phyloP scores from a whole-genome alignment of 1,284 basidiomycete species.

The Rhizoctonia solani region DNA sequence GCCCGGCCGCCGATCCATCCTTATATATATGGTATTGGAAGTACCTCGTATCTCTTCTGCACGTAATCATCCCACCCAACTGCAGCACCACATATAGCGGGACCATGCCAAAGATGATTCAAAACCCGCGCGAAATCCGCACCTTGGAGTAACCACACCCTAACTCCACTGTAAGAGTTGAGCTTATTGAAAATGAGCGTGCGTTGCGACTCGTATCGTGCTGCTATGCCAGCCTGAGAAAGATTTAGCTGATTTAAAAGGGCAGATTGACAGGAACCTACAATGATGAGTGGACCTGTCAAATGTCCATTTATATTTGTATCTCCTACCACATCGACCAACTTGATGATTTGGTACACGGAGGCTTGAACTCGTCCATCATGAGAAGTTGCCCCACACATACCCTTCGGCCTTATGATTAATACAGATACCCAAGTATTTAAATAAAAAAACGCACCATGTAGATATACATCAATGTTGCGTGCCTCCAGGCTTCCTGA shows the following conservation, averaged over 20 bases:
- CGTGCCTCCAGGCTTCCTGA: conserved; percentile 18
- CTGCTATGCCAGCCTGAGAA: conserved; percentile 12
- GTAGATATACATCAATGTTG: conserved; percentile 22
- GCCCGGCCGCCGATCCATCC: no score
- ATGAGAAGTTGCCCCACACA: conserved; percentile 10
- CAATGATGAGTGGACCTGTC: not conserved
- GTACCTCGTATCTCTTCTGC: not conserved
- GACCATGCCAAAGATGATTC: conserved; percentile 25
- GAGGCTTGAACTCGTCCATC: conserved; percentile 25
- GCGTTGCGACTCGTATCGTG: conserved; percentile 9
- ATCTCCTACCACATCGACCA: not conserved
- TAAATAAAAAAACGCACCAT: not conserved
- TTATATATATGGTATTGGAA: conserved; percentile 18
- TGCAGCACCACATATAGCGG: not conserved
- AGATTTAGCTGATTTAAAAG: not conserved
- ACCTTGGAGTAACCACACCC: conserved; percentile 3
- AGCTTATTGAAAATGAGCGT: not conserved
- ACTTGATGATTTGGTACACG: conserved; percentile 1
- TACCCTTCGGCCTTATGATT: not conserved
- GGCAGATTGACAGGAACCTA: not conserved
- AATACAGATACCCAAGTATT: no score
- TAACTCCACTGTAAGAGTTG: not conserved
- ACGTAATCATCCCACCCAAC: conserved; percentile 31
- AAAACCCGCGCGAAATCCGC: not conserved
- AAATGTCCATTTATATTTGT: not conserved